phyloP scores from a whole-genome alignment of 2,329 filamentous ascomycete genomes.

The Teratosphaeria viscida region DNA sequence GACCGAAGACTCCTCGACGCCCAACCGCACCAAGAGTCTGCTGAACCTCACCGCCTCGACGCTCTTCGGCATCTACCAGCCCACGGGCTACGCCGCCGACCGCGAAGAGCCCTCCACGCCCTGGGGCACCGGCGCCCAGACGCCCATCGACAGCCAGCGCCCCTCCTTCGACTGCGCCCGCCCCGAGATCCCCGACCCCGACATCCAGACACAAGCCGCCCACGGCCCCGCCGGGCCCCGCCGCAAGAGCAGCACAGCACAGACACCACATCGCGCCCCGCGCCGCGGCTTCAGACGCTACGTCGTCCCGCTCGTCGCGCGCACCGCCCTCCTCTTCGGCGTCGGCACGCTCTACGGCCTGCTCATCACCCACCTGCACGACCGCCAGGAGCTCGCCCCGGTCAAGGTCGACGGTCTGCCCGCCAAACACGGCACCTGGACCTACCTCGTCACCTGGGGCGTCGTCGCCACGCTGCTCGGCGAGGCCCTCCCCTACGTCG shows the following conservation, averaged over 20 bases:
- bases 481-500: conserved; percentile 72
- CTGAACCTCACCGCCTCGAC: conserved; percentile 84
- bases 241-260: conserved; percentile 17
- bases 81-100: conserved; percentile 45
- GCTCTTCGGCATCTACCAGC: conserved; percentile 81
- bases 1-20: conserved; percentile 31
- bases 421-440: conserved; percentile 43
- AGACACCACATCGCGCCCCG: conserved; percentile 6
- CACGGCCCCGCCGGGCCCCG: conserved; percentile 11
- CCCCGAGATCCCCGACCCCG: conserved; percentile 12
- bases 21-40: conserved; percentile 60
- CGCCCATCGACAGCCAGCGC: conserved; percentile 37
- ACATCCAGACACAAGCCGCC: conserved; percentile 11
- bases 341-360: conserved; percentile 77
- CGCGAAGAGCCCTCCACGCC: conserved; percentile 46
- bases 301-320: conserved; percentile 33
- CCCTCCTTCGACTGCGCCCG: conserved; percentile 18
- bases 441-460: conserved; percentile 74
- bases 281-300: conserved; percentile 19
- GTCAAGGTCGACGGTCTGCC: conserved; percentile 48
- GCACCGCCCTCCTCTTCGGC: conserved; percentile 52
- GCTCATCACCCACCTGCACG: conserved; percentile 69
- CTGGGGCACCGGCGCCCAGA: conserved; percentile 68
- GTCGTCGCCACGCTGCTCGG: conserved; percentile 67
- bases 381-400: conserved; percentile 52